Evolutionary conservation across 805 yeast species (phyloP).

Genomic region (Wickerhamiella dianesei): DNA sequence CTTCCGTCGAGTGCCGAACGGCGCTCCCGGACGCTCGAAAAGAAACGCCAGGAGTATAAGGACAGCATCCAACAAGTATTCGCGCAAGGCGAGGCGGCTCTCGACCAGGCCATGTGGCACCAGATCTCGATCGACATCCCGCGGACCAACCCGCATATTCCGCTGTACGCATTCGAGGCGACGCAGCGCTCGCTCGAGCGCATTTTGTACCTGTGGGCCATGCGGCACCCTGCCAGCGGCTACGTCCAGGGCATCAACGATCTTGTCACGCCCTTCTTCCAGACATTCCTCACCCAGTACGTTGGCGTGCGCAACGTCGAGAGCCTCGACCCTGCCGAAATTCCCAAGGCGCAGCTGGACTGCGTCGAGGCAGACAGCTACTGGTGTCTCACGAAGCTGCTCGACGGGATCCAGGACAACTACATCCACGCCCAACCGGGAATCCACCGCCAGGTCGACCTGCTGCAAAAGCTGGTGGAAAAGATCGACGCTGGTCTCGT

Average conservation of each 20-base stretch:
- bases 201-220: constrained; percentile 83
- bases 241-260: constrained; percentile 97
- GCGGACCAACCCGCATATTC: constrained; percentile 77
- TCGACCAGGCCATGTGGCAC: constrained; percentile 79
- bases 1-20: constrained; percentile 74
- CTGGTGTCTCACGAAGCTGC: constrained; percentile 85
- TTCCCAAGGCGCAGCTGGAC: constrained; percentile 47
- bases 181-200: constrained; percentile 73
- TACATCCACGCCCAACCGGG: constrained; percentile 98
- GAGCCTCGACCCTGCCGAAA: constrained; percentile 43
- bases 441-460: constrained; percentile 71
- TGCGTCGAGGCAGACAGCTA: constrained; percentile 89
- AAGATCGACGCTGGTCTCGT: constrained; percentile 67
- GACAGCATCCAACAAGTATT: constrained; percentile 63
- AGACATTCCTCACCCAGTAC: constrained; percentile 66
- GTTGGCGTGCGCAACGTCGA: constrained; percentile 35
- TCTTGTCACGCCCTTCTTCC: constrained; percentile 82
- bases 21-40: constrained; percentile 49
- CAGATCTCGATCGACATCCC: constrained; percentile 92
- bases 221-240: constrained; percentile 94
- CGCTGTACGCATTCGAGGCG: constrained; percentile 50
- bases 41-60: constrained; percentile 75
- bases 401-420: constrained; percentile 93
- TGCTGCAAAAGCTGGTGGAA: constrained; percentile 58
- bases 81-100: constrained; percentile 30